Conservation (phyloP, 2,329 filamentous ascomycete species). For the Metarhizium robertsii region DNA sequence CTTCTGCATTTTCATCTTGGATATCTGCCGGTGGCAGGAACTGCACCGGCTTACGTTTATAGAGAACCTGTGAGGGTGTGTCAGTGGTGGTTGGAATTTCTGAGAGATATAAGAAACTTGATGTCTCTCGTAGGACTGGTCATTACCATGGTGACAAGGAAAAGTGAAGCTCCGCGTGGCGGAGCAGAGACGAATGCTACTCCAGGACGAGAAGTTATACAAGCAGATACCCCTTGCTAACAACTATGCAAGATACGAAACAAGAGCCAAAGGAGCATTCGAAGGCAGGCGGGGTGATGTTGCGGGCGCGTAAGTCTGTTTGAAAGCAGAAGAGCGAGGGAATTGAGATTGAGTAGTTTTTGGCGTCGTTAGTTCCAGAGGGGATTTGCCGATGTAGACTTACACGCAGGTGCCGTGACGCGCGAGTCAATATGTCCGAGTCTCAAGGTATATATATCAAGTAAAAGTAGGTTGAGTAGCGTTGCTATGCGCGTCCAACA, state of each 20-base stretch:
- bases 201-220: neutral
- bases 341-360: conserved; percentile 1
- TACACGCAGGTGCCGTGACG: conserved; percentile 18
- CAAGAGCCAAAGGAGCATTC: neutral
- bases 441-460: neutral
- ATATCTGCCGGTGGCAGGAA: conserved; percentile 63
- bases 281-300: neutral
- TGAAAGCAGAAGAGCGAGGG: neutral
- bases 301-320: neutral
- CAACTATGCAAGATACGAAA: neutral
- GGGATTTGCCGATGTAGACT: conserved; percentile 16
- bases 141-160: conserved; percentile 8
- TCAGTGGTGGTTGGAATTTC: neutral
- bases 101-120: neutral
- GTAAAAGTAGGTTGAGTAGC: conserved; percentile 3
- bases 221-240: neutral
- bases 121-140: neutral
- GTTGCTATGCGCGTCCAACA: conserved; percentile 7
- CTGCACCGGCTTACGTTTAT: conserved; percentile 90
- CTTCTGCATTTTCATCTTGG: conserved; percentile 76
- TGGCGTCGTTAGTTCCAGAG: conserved; percentile 2
- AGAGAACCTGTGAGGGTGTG: conserved; percentile 61
- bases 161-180: neutral
- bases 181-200: neutral
- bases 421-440: conserved; percentile 6